Percentiles rank a stretch among this genome's conserved stretches.
These are phyloP conservation scores for Cystobasidiaceae sp. DNA, from an alignment of 1,284 basidiomycete species.

Conservation along the genomic window DNA sequence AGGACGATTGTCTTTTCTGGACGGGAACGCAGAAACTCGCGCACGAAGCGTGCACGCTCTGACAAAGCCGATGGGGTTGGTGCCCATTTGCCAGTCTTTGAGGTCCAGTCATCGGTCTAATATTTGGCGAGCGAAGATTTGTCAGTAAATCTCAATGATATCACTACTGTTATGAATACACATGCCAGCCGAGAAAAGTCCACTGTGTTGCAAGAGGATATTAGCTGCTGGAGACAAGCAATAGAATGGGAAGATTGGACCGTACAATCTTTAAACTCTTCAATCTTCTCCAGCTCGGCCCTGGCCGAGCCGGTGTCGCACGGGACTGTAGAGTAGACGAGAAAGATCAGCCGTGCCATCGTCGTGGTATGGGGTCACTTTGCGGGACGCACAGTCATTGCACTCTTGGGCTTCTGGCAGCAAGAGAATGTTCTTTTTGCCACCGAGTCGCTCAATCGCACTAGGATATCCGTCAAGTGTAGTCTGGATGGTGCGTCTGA, in stretches of 20 bases:
- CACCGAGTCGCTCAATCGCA: conserved; percentile 43
- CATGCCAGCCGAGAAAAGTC: conserved; percentile 16
- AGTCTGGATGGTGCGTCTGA: conserved; percentile 47
- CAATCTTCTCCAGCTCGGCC: conserved; percentile 41
- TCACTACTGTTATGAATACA: background rate
- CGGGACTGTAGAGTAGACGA: conserved; percentile 34
- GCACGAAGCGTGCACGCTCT: conserved; percentile 40
- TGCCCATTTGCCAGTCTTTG: conserved; percentile 46
- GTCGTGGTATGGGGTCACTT: background rate
- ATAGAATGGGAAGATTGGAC: conserved; percentile 29
- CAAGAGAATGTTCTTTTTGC: conserved; percentile 41
- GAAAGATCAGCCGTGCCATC: background rate
- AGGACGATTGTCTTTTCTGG: conserved; percentile 48
- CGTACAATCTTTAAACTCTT: conserved; percentile 39
- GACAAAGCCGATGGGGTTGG: conserved; percentile 38
- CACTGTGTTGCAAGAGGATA: background rate
- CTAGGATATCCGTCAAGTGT: conserved; percentile 46
- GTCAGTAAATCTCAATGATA: background rate
- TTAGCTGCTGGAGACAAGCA: background rate
- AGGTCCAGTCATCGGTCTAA: conserved; percentile 44
- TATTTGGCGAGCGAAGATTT: background rate
- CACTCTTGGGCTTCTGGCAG: conserved; percentile 46
- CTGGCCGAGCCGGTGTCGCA: conserved; percentile 46
- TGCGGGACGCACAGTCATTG: conserved; percentile 31
- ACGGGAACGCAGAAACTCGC: conserved; percentile 45